Base-by-base conservation (phyloP, 2,329 filamentous ascomycete species). In the Alternaria dauci region DNA sequence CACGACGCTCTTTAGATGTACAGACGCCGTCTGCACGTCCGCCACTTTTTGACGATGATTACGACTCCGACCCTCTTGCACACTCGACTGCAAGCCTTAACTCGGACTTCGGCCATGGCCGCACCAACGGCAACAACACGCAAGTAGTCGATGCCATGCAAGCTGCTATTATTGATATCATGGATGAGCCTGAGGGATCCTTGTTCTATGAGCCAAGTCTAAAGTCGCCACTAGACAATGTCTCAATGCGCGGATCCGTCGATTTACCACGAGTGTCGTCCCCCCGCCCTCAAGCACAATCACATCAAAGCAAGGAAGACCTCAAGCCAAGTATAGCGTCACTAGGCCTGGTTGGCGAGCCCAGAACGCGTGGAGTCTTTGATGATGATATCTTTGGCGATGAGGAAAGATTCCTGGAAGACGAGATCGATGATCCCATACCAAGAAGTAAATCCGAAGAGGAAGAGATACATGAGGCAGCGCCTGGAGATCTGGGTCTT, bases 131-230 rank as follows among this genome's bases (percentile, higher is more conserved):
- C 0, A 90, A 91, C 6, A 91, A 97, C 71, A 91, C 87, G 0
- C 87, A 90, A 61, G 90, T 97, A 28, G 93, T 99, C 6, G 88
- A 96, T 79, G 94, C 93, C 4, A 94, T 99, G 86, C 94, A 98
- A 76, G 88, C 91, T 66, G 95, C 94, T 16, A 83, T 99, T 50
- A 96, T 91, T 66, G 91, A 94, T 65, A 99, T 99, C 63, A 91
- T 99, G 83, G 93, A 93, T 66, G 87, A 91, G 48, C 88, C 91
- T 20, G 81, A 88, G 41, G 86, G 86, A 16, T 92, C 90, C 0
- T 78, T 94, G 0, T 92, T 94, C 75, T 85, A 84, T 3, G 84
- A 86, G 4, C 55, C 80, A 76, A 47, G 78, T 77, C 32, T 85
- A 83, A 52, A 86, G 81, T 72, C 78, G 83, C 25, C 87, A 84